Percentiles rank a stretch among this genome's conserved stretches.
phyloP scores from a whole-genome alignment of 495 filamentous ascomycete species.

The Hyaloscypha bicolor region DNA sequence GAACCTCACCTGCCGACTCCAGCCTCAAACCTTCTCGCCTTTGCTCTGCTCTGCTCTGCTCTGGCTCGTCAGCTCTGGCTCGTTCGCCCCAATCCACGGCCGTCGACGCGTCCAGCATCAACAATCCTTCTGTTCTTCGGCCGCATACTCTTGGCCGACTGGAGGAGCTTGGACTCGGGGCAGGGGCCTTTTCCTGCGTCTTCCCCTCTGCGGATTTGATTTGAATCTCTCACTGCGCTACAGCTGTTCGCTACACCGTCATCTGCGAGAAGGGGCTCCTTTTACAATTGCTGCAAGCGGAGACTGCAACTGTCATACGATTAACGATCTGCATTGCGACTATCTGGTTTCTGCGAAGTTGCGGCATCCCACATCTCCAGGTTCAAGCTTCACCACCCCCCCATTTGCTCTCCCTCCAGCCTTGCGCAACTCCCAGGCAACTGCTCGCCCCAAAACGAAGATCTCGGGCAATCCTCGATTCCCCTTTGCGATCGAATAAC shows the following conservation, averaged over 20 bases:
- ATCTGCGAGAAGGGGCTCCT: constrained; percentile 14
- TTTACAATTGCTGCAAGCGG: not conserved
- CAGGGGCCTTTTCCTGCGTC: constrained; percentile 12
- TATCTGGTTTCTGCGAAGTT: constrained; percentile 11
- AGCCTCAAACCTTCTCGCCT: not conserved
- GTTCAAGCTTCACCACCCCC: constrained; percentile 3
- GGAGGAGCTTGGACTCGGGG: not conserved
- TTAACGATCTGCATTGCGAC: constrained; percentile 9
- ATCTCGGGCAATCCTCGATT: not conserved
- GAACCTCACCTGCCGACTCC: not conserved
- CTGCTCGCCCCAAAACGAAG: not conserved
- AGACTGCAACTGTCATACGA: not conserved
- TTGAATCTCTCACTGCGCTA: constrained; percentile 29
- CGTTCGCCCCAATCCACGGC: not conserved
- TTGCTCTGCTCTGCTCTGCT: not conserved
- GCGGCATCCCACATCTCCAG: not conserved
- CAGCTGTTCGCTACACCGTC: constrained; percentile 26
- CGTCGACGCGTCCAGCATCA: not conserved
- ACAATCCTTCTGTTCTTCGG: constrained; percentile 1
- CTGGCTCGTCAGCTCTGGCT: not conserved
- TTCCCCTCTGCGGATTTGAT: constrained; percentile 3
- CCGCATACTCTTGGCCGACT: not conserved
- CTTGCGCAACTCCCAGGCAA: constrained; percentile 20
- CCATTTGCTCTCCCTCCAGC: constrained; percentile 13
- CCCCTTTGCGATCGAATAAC: constrained; percentile 22